Conservation (phyloP, 306 rosid genomes). For the Dalbergia cultrata region DNA sequence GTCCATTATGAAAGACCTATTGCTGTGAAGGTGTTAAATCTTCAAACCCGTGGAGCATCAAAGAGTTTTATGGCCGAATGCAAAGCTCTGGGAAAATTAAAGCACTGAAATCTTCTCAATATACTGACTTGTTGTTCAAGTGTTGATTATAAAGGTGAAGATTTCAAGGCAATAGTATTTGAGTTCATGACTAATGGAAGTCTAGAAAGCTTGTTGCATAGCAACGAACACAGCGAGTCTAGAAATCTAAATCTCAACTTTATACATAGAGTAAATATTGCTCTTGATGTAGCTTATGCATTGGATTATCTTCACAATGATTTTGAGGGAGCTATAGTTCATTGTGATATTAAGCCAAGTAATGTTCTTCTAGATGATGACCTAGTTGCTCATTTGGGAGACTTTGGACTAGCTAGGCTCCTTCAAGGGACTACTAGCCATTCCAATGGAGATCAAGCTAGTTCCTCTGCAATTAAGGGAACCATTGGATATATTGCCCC, state of each 20-base stretch:
- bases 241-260: constrained; percentile 3
- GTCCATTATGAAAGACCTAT: constrained; percentile 22
- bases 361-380: constrained; percentile 55
- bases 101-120: constrained; percentile 50
- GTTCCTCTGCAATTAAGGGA: constrained; percentile 40
- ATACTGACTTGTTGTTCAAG: constrained; percentile 51
- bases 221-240: not conserved
- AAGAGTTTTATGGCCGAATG: constrained; percentile 55
- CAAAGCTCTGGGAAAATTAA: constrained; percentile 32
- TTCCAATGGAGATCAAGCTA: constrained; percentile 29
- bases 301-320: constrained; percentile 56
- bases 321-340: constrained; percentile 37
- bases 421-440: not conserved
- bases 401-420: constrained; percentile 58
- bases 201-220: constrained; percentile 45
- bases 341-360: constrained; percentile 60
- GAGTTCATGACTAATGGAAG: constrained; percentile 57
- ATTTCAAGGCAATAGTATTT: constrained; percentile 50
- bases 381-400: constrained; percentile 50
- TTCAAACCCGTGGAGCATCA: constrained; percentile 46
- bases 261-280: constrained; percentile 34
- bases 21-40: constrained; percentile 52
- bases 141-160: constrained; percentile 46
- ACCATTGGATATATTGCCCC: constrained; percentile 53
- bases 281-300: constrained; percentile 55